These are phyloP conservation scores for Metarhizium humberi DNA, from an alignment of 2,329 filamentous ascomycete species.

Conservation along the genomic window DNA sequence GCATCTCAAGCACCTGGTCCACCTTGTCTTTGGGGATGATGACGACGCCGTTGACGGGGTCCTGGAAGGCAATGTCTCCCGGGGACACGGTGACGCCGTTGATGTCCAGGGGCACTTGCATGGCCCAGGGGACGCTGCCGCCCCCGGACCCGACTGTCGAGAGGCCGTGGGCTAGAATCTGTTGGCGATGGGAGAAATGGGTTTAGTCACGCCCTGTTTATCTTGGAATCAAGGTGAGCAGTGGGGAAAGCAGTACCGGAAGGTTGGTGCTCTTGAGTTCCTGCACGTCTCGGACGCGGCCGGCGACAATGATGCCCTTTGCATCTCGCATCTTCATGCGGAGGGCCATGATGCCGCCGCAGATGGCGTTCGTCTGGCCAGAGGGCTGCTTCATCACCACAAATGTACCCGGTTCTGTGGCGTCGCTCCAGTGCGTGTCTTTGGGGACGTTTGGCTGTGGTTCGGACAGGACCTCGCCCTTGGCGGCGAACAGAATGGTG, in stretches of 20 bases:
- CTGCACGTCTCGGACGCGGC: slow-evolving; percentile 56
- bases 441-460: slow-evolving; percentile 41
- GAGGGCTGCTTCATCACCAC: slow-evolving; percentile 58
- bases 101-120: slow-evolving; percentile 34
- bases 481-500: slow-evolving; percentile 54
- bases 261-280: slow-evolving; percentile 47
- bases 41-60: slow-evolving; percentile 60
- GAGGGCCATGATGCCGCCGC: slow-evolving; percentile 69
- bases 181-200: neutral
- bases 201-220: neutral
- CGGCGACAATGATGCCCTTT: slow-evolving; percentile 55
- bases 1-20: slow-evolving; percentile 48
- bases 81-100: slow-evolving; percentile 32
- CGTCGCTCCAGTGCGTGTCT: slow-evolving; percentile 60
- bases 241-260: slow-evolving; percentile 34
- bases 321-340: slow-evolving; percentile 56
- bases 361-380: slow-evolving; percentile 57
- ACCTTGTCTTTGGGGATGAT: slow-evolving; percentile 55
- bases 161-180: slow-evolving; percentile 47
- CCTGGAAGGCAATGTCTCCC: slow-evolving; percentile 63
- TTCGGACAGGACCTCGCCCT: slow-evolving; percentile 29
- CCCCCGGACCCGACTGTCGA: slow-evolving; percentile 50
- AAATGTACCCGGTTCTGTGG: slow-evolving; percentile 48
- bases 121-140: slow-evolving; percentile 46
- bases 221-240: neutral